Evolutionary conservation across 805 yeast genomes (phyloP), one percentile per base, ranked within the genome.

Genomic region (Tetrapisispora fleetii): DNA sequence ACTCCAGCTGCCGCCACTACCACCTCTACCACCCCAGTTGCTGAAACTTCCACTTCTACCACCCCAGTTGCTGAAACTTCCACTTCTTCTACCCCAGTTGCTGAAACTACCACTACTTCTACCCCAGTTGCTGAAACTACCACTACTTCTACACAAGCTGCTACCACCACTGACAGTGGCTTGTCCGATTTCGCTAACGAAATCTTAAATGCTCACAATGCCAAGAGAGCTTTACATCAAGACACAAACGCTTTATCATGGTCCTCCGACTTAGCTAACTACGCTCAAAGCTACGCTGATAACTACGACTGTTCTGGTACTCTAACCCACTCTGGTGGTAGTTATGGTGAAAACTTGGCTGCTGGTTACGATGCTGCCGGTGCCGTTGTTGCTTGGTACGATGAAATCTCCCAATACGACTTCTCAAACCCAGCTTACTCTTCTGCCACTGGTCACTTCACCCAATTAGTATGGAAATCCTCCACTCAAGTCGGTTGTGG

Each of bases 271-370:
- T 62, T 75, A 45, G 74, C 69, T 47, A 58, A 60, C 6, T 79
- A 72, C 58, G 83, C 85, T 47, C 70, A 63, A 57, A 58, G 64
- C 45, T 80, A 78, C 56, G 78, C 79, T 43, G 69, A 64, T 60
- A 63, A 56, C 11, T 75, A 75, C 58, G 74, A 73, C 40, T 73
- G 79, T 60, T 76, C 81, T 9, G 86, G 84, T 53, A 65, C 70
- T 48, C 69, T 83, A 55, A 64, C 73, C 19, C 91, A 84, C 67
- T 81, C 88, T 21, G 70, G 74, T 39, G 57, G 56, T 17, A 47
- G 52, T 47, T 81, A 81, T 63, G 93, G 93, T 67, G 93, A 84
- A 63, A 84, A 84, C 68, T 72, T 84, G 56, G 89, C 89, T 17
- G 22, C 48, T 18, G 56, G 56, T 40, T 77, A 78, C 40, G 88